Percentiles rank a stretch among this genome's conserved stretches.
Evolutionary conservation across 768 basidiomycete species (phyloP).

Genomic region (Kwoniella botswanensis): DNA sequence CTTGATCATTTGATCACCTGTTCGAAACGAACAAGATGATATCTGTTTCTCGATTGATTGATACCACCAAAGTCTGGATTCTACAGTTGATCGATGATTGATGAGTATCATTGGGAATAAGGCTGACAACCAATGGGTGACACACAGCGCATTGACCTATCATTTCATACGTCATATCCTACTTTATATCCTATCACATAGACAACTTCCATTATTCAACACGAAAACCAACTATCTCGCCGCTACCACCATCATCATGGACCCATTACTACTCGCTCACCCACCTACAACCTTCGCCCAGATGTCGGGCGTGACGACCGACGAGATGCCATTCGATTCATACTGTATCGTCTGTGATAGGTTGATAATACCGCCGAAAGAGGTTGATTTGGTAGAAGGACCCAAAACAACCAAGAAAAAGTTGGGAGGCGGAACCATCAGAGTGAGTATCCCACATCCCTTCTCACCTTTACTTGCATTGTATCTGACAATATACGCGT

Average conservation of each 20-base stretch:
- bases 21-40: not conserved
- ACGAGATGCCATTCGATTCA: constrained; percentile 43
- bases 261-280: constrained; percentile 25
- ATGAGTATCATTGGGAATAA: not conserved
- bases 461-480: not conserved
- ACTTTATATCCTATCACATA: not conserved
- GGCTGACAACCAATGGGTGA: not conserved
- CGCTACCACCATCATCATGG: constrained; percentile 16
- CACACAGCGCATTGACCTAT: not conserved
- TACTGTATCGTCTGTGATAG: constrained; percentile 53
- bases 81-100: not conserved
- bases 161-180: constrained; percentile 10
- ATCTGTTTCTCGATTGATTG: not conserved
- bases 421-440: constrained; percentile 39
- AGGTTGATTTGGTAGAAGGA: constrained; percentile 14
- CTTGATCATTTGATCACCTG: no score
- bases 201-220: not conserved
- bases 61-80: not conserved
- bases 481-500: not conserved
- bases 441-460: constrained; percentile 32
- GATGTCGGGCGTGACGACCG: constrained; percentile 16
- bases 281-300: constrained; percentile 12
- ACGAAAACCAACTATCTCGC: not conserved
- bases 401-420: constrained; percentile 28
- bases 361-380: constrained; percentile 38